Base-by-base conservation (phyloP, 2,329 filamentous ascomycete species). In the Diaporthe humulicola region DNA sequence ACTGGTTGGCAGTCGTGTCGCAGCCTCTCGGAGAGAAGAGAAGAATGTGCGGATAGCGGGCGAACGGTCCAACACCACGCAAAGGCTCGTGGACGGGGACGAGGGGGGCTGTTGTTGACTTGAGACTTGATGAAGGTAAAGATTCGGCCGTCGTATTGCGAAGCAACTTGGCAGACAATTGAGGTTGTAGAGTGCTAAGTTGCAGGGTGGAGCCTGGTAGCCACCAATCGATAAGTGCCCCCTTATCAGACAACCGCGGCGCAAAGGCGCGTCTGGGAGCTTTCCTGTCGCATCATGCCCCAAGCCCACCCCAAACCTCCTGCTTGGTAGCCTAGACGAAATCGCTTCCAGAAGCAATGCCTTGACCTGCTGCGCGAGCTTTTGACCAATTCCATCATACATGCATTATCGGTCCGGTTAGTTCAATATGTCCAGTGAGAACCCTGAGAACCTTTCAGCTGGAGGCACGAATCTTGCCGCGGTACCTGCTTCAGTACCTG, bases 361-460 rank as follows among this genome's bases (percentile, higher is more conserved):
- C 64, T 69, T 69, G 48, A 28, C n/a, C 40, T 69, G 64, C n/a
- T n/a, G 48, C 33, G 22, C 12, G 19, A 38, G 30, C 48, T 50
- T 40, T 4, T 38, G 28, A 22, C 19, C 58, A 48, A 9, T 25
- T 52, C 25, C 25, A 19, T 33, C 22, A 14, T 19, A 54, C 36
- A 15, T 25, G 54, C 15, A 9, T 54, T 25, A 38, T 52, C n/a
- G 8, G 45, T 14, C 15, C 30, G 14, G 19, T 19, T 9, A 54
- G 9, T 42, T 71, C 71, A 52, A 15, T 0, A 76, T 76, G 74
- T 76, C 74, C 8, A 71, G 60, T 38, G 74, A 74, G 15, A 67
- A 50, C 52, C 66, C 74, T 36, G 76, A 76, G n/a, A 36, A 56
- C 36, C 61, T 40, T 60, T 66, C 70, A 45, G 38, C 61, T 58